Evolutionary conservation across 2,329 filamentous ascomycete genomes (phyloP).

Genomic region (Trichoderma sp.): DNA sequence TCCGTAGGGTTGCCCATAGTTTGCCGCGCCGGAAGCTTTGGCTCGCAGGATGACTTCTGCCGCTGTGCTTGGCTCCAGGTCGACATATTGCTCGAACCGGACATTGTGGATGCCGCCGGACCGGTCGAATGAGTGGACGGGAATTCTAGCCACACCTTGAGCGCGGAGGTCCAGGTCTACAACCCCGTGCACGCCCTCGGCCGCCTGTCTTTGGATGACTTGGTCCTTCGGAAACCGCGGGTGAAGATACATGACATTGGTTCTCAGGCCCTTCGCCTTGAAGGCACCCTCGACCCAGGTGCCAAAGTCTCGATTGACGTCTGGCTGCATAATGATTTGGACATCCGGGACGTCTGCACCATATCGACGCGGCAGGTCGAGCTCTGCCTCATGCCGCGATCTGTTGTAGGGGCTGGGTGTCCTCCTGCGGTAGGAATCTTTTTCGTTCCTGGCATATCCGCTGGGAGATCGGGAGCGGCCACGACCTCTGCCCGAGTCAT

Average conservation of each 20-base stretch:
- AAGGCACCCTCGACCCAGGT: conserved; percentile 80
- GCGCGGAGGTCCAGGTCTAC: conserved; percentile 72
- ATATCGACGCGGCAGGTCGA: conserved; percentile 73
- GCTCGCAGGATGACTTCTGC: conserved; percentile 78
- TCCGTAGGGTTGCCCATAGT: conserved; percentile 36
- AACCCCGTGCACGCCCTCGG: conserved; percentile 86
- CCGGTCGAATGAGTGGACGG: conserved; percentile 83
- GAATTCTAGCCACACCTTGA: conserved; percentile 71
- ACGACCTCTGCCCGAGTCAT: conserved; percentile 47
- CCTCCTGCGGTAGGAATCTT: conserved; percentile 62
- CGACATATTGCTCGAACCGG: conserved; percentile 83
- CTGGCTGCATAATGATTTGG: conserved; percentile 79
- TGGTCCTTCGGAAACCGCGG: conserved; percentile 74
- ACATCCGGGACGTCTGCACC: conserved; percentile 82
- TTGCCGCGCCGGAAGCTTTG: conserved; percentile 48
- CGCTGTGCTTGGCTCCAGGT: conserved; percentile 75
- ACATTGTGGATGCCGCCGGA: conserved; percentile 72
- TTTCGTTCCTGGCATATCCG: conserved; percentile 44
- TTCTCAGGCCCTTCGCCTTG: conserved; percentile 67
- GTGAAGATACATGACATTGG: conserved; percentile 77
- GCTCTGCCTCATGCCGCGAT: conserved; percentile 53
- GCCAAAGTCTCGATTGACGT: conserved; percentile 78
- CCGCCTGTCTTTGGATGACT: conserved; percentile 80
- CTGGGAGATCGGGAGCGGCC: conserved; percentile 70
- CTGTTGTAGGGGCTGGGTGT: conserved; percentile 66